Base-by-base conservation (phyloP, 805 yeast species). In the Hanseniaspora mollemarum region DNA sequence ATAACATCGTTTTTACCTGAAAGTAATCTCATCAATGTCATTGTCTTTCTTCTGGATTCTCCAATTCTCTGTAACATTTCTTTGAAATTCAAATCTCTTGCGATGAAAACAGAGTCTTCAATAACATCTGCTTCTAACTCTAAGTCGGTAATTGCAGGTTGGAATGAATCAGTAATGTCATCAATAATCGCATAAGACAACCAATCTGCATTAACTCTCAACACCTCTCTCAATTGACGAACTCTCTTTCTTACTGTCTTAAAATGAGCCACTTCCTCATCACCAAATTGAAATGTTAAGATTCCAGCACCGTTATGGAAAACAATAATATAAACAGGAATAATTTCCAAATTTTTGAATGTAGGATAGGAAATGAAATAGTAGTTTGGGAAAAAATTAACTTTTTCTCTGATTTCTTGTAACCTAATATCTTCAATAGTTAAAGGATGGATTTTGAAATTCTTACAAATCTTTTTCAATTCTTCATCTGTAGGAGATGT, bases 341-440 rank as follows among this genome's bases (percentile, higher is more conserved):
- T 80, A 22, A 88, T 88, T 59, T 83, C 92, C 61, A 83, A 69
- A 22, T 83, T 80, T 62, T 87, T 96, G 67, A 92, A 92, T 3
- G 97, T 85, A 65, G 92, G 96, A 77, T 92, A 92, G 74, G 95
- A 85, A 38, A 92, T 95, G 70, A 92, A 87, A 67, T 92, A 90
- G 67, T 90, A 90, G 57, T 78, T 77, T 59, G 80, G 78, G 74
- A 90, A 90, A 55, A 90, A 71, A 67, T 90, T 98, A 28, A 90
- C 96, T 67, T 90, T 90, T 70, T 90, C 98, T 68, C 98, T 87
- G 22, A 95, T 78, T 69, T 90, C 98, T 68, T 88, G 95, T 78
- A 87, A 84, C 52, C 95, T 72, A 56, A 90, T 88, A 79, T 90
- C 98, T 69, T 90, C 98, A 1, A 96, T 87, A 0, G 98, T 90